Evolutionary conservation across 805 yeast genomes (phyloP).

Genomic region (Spathaspora hagerdaliae): DNA sequence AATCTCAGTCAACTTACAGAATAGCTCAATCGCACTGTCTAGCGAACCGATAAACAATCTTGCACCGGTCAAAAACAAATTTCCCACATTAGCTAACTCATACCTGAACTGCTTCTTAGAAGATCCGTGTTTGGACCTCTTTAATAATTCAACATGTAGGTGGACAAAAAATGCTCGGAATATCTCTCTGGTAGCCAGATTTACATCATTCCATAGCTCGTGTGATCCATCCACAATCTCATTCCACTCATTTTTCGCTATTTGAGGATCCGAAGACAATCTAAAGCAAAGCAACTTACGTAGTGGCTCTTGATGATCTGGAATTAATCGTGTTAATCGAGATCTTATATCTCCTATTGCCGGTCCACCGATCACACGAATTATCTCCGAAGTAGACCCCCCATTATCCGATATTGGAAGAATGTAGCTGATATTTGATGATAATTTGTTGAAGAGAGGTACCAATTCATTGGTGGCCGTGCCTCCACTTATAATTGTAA

Average conservation of each 20-base stretch:
- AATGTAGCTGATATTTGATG: constrained; percentile 54
- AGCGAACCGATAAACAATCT: constrained; percentile 79
- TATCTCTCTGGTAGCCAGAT: constrained; percentile 63
- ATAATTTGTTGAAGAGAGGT: constrained; percentile 45
- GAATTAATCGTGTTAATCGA: constrained; percentile 69
- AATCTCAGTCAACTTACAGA: constrained; percentile 60
- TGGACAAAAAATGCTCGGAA: constrained; percentile 74
- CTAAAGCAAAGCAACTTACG: constrained; percentile 42
- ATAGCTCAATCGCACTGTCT: constrained; percentile 77
- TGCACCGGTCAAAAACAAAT: constrained; percentile 76
- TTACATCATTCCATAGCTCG: constrained; percentile 57
- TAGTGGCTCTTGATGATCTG: constrained; percentile 40
- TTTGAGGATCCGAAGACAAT: constrained; percentile 40
- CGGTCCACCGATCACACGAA: constrained; percentile 87
- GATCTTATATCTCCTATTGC: constrained; percentile 93
- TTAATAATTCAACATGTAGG: constrained; percentile 72
- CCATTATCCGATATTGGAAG: constrained; percentile 91
- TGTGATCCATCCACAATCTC: constrained; percentile 77
- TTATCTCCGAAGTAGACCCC: constrained; percentile 87
- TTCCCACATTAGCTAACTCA: constrained; percentile 81
- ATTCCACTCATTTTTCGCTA: constrained; percentile 73
- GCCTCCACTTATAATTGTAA: constrained; percentile 59
- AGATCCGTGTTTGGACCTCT: constrained; percentile 48
- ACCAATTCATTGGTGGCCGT: constrained; percentile 84
- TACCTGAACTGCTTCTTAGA: constrained; percentile 58